Conservation (phyloP, 345 rosid genomes). For the Sonneratia alba region DNA sequence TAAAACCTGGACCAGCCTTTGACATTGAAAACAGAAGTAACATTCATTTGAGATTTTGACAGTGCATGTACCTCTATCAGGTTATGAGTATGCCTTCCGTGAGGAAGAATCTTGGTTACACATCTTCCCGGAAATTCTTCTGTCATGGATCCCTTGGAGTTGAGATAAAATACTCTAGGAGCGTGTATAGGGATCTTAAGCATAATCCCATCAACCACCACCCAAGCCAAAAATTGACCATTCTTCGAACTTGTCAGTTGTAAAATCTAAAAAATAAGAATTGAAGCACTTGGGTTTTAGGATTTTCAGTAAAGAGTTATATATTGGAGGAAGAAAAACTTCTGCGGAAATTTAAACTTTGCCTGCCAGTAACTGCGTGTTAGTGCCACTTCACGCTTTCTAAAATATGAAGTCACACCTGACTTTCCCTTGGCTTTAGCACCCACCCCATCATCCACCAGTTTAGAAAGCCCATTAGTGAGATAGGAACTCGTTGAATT, state of each 20-base stretch:
- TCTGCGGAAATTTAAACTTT: not conserved
- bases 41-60: not conserved
- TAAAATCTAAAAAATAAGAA: slow-evolving; percentile 46
- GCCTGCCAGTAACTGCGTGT: slow-evolving; percentile 88
- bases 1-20: slow-evolving; percentile 5
- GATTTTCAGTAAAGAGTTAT: not conserved
- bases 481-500: slow-evolving; percentile 30
- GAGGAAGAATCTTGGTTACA: slow-evolving; percentile 83
- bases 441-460: slow-evolving; percentile 20
- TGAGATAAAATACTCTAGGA: slow-evolving; percentile 77
- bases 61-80: slow-evolving; percentile 50
- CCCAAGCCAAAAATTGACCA: slow-evolving; percentile 80
- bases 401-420: slow-evolving; percentile 75
- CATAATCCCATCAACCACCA: slow-evolving; percentile 86
- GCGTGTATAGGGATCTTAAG: slow-evolving; percentile 67
- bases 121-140: slow-evolving; percentile 72
- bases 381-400: slow-evolving; percentile 68
- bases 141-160: slow-evolving; percentile 50
- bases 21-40: slow-evolving; percentile 9
- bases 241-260: slow-evolving; percentile 55
- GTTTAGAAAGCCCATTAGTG: slow-evolving; percentile 21
- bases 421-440: slow-evolving; percentile 33
- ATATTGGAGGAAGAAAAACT: not conserved
- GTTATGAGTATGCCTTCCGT: slow-evolving; percentile 60
- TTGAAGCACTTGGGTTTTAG: slow-evolving; percentile 11